These are phyloP conservation scores for Diplogelasinospora grovesii DNA, from an alignment of 495 filamentous ascomycete species.

Conservation along the genomic window DNA sequence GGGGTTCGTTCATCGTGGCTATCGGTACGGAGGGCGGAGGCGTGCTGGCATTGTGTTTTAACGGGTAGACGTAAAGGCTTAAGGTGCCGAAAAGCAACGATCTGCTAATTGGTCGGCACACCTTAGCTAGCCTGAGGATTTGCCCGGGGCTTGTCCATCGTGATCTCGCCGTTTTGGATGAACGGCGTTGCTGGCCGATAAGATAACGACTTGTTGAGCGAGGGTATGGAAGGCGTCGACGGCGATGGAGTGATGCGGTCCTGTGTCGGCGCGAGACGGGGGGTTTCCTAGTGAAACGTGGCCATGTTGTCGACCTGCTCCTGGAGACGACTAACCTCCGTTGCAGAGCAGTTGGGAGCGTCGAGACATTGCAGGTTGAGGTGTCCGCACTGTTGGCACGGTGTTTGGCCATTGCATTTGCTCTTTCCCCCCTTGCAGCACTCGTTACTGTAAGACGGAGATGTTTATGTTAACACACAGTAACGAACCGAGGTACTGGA, in stretches of 20 bases:
- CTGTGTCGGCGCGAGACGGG: constrained; percentile 36
- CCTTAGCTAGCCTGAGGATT: no score
- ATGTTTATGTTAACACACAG: no score
- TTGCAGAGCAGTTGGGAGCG: constrained; percentile 76
- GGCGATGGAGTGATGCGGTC: constrained; percentile 35
- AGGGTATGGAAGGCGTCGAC: constrained; percentile 26
- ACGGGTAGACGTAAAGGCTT: no score
- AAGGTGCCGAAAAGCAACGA: no score
- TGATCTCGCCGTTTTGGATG: no score
- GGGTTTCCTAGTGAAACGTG: constrained; percentile 46
- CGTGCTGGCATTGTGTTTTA: no score
- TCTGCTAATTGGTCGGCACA: no score
- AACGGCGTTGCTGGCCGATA: no score
- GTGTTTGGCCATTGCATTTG: constrained; percentile 81
- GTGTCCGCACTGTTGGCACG: constrained; percentile 79
- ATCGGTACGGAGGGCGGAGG: no score
- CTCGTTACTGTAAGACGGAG: constrained; percentile 79
- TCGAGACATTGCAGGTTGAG: constrained; percentile 77
- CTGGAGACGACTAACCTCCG: constrained; percentile 69
- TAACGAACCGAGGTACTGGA: no score
- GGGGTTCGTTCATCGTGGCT: no score
- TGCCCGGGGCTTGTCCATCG: no score
- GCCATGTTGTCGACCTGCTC: constrained; percentile 76
- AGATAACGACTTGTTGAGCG: constrained; percentile 20
- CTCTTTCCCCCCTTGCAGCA: constrained; percentile 90